Conservation (phyloP, 2,329 filamentous ascomycete species). For the Aspergillus eucalypticola region DNA sequence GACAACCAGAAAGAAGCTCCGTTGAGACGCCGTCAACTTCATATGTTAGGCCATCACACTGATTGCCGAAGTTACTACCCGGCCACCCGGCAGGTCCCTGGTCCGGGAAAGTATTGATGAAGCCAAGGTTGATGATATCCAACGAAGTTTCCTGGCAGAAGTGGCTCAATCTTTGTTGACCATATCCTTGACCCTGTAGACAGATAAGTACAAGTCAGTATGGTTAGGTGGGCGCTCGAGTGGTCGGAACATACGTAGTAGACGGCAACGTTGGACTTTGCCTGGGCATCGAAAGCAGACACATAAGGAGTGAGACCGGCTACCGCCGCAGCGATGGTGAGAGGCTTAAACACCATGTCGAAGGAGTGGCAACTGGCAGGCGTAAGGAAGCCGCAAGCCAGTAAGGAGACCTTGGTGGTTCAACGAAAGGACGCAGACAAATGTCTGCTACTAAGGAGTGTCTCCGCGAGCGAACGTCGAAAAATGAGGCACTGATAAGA, state of each 20-base stretch:
- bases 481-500: constrained; percentile 11
- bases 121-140: constrained; percentile 59
- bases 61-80: constrained; percentile 58
- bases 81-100: constrained; percentile 49
- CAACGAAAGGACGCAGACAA: constrained; percentile 61
- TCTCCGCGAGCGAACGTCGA: constrained; percentile 20
- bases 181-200: constrained; percentile 52
- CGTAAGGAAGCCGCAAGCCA: constrained; percentile 40
- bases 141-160: constrained; percentile 54
- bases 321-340: constrained; percentile 40
- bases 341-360: constrained; percentile 40
- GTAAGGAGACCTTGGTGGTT: constrained; percentile 33
- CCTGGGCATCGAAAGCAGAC: constrained; percentile 43
- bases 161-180: constrained; percentile 51
- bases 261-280: constrained; percentile 52
- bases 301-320: constrained; percentile 33
- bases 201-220: constrained; percentile 13
- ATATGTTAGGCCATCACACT: constrained; percentile 49
- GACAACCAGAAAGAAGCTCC: constrained; percentile 46
- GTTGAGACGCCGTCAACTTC: constrained; percentile 40
- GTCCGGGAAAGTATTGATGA: constrained; percentile 57
- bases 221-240: too few species aligned
- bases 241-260: constrained; percentile 49
- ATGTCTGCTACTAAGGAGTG: constrained; percentile 32
- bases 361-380: constrained; percentile 33